Conservation (phyloP, 1,139 yeast species). For the Sugiyamaella neomexicana region DNA sequence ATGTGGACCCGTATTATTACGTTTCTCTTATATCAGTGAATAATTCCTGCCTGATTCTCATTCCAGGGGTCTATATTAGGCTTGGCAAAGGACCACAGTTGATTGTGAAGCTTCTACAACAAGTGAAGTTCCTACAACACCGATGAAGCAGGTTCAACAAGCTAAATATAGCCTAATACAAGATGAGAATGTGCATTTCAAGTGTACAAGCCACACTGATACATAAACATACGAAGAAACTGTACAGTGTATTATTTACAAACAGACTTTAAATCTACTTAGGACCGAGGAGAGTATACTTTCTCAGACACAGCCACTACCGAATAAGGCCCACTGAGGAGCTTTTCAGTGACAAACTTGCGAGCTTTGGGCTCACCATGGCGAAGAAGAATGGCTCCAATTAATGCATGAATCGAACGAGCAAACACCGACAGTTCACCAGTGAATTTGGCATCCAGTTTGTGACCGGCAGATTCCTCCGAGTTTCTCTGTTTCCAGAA, state of each 20-base stretch:
- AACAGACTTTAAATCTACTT: neutral
- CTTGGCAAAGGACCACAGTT: too few relatives aligned
- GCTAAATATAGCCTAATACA: neutral
- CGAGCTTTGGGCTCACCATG: slow-evolving; percentile 54
- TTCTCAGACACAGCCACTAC: slow-evolving; percentile 24
- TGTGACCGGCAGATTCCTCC: slow-evolving; percentile 12
- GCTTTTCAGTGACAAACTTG: slow-evolving; percentile 37
- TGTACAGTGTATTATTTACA: slow-evolving; percentile 6
- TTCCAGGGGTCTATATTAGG: neutral
- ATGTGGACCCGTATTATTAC: too few relatives aligned
- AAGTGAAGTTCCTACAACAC: too few relatives aligned
- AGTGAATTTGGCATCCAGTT: slow-evolving; percentile 16
- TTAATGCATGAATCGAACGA: slow-evolving; percentile 67
- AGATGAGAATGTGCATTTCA: too few relatives aligned
- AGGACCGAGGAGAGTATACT: slow-evolving; percentile 15
- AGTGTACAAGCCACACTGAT: too few relatives aligned
- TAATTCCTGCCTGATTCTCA: neutral
- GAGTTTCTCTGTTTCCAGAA: slow-evolving; percentile 59
- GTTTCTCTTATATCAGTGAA: too few relatives aligned
- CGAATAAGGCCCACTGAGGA: slow-evolving; percentile 34
- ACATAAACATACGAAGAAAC: too few relatives aligned
- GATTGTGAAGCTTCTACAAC: too few relatives aligned
- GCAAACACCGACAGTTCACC: slow-evolving; percentile 52
- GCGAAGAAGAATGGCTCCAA: slow-evolving; percentile 74
- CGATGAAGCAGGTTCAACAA: too few relatives aligned